Conservation (phyloP, 1,284 basidiomycete genomes). For the Veloboletus limbatus region DNA sequence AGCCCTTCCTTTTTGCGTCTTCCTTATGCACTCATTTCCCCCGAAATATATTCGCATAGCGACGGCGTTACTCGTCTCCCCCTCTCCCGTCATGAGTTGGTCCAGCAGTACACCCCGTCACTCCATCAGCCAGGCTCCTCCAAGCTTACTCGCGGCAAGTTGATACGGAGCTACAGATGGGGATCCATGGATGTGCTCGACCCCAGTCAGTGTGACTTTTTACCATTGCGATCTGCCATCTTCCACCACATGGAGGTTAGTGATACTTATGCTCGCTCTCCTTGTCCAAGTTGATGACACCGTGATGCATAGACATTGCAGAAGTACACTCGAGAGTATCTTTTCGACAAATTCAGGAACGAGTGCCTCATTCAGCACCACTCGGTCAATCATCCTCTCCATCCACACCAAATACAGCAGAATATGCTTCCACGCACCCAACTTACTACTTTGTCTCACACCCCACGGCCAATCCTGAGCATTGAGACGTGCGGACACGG, state of each 20-base stretch:
- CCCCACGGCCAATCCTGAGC: constrained; percentile 61
- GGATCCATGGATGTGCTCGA: constrained; percentile 76
- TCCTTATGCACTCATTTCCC: constrained; percentile 77
- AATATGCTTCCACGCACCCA: constrained; percentile 35
- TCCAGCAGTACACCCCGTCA: constrained; percentile 65
- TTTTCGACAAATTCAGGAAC: constrained; percentile 71
- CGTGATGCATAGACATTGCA: constrained; percentile 59
- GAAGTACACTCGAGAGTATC: constrained; percentile 78
- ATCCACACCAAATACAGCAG: constrained; percentile 42
- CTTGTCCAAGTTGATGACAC: constrained; percentile 20
- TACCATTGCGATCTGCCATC: constrained; percentile 67
- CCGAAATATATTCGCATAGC: constrained; percentile 75
- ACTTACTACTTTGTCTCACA: constrained; percentile 45
- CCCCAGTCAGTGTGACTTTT: constrained; percentile 72
- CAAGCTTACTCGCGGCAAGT: constrained; percentile 58
- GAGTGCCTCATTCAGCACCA: constrained; percentile 55
- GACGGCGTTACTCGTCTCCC: constrained; percentile 62
- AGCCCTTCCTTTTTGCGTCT: constrained; percentile 57
- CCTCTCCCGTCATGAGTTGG: constrained; percentile 61
- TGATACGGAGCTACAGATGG: constrained; percentile 72
- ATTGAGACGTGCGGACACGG: constrained; percentile 61
- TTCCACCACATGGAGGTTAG: constrained; percentile 81
- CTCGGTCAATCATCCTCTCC: constrained; percentile 43
- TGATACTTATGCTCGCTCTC: constrained; percentile 21
- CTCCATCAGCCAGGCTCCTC: constrained; percentile 39